Conservation (phyloP, 1,284 basidiomycete genomes). For the Flammula alnicola region DNA sequence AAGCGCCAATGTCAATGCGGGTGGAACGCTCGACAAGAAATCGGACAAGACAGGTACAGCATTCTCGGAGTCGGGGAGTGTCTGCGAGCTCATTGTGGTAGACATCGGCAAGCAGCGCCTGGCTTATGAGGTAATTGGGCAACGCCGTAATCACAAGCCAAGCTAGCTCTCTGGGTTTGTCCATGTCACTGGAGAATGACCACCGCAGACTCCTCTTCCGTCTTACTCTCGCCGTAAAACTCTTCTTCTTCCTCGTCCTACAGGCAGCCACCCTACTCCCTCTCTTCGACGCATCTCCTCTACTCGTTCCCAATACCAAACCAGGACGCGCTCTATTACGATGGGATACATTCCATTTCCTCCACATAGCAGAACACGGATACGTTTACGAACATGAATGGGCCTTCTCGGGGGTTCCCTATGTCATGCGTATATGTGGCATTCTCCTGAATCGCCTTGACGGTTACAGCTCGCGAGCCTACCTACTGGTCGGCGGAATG, state of each 20-base stretch:
- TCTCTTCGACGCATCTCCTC: conserved; percentile 45
- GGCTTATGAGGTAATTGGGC: background rate
- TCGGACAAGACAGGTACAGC: conserved; percentile 38
- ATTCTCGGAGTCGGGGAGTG: conserved; percentile 16
- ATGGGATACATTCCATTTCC: conserved; percentile 92
- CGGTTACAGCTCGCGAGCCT: conserved; percentile 5
- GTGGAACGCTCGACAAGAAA: conserved; percentile 64
- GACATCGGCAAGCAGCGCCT: background rate
- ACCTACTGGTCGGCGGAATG: conserved; percentile 40
- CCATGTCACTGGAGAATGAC: background rate
- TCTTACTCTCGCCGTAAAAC: conserved; percentile 10
- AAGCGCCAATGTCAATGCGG: conserved; percentile 60
- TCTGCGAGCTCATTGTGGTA: conserved; percentile 3
- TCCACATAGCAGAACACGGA: conserved; percentile 63
- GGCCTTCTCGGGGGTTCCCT: conserved; percentile 81
- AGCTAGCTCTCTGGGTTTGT: no score
- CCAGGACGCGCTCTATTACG: conserved; percentile 52
- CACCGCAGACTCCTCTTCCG: conserved; percentile 9
- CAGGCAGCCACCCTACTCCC: conserved; percentile 24
- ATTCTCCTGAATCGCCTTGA: conserved; percentile 26
- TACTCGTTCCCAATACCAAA: conserved; percentile 29
- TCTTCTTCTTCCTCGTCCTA: conserved; percentile 24
- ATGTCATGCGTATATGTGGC: conserved; percentile 51
- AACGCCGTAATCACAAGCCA: no score
- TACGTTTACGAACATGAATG: conserved; percentile 85